Percentiles rank a stretch among this genome's conserved stretches.
phyloP scores from a whole-genome alignment of 2,329 filamentous ascomycete species.

The Zymoseptoria brevis region DNA sequence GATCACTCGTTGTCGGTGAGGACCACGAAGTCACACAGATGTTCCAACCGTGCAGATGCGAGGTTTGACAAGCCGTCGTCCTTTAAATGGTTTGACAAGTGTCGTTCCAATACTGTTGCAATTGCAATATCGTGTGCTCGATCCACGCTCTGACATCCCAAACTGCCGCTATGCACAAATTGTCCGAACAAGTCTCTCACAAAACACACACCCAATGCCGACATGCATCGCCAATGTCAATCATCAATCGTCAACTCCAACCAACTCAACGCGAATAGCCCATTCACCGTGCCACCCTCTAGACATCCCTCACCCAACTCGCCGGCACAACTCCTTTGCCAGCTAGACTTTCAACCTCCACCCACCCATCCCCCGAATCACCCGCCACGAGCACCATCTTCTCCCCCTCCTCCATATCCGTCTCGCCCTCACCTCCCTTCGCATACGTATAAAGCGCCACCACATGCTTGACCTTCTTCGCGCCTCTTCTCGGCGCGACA shows the following conservation, averaged over 20 bases:
- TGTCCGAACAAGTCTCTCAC: neutral
- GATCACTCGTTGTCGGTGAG: too few species aligned
- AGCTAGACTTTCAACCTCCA: conserved; percentile 74
- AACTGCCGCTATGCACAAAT: neutral
- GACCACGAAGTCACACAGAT: too few species aligned
- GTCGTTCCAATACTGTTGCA: too few species aligned
- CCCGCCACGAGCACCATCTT: conserved; percentile 81
- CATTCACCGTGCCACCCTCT: neutral
- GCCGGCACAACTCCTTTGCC: conserved; percentile 87
- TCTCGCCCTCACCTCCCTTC: conserved; percentile 77
- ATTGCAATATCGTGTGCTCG: too few species aligned
- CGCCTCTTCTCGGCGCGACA: conserved; percentile 60
- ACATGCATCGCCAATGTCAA: neutral
- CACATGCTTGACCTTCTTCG: conserved; percentile 85
- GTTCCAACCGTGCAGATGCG: too few species aligned
- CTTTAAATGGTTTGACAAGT: too few species aligned
- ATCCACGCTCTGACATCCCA: neutral
- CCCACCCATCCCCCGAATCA: conserved; percentile 91
- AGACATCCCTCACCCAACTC: conserved; percentile 76
- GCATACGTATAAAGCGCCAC: conserved; percentile 89
- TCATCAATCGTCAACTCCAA: neutral
- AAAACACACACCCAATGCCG: neutral
- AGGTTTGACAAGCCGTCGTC: too few species aligned
- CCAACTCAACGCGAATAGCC: neutral
- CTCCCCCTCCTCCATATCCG: conserved; percentile 85